Percentiles rank a stretch among this genome's conserved stretches.
Conservation (phyloP, 2,329 filamentous ascomycete species). For the Corniculantispora saksenae region DNA sequence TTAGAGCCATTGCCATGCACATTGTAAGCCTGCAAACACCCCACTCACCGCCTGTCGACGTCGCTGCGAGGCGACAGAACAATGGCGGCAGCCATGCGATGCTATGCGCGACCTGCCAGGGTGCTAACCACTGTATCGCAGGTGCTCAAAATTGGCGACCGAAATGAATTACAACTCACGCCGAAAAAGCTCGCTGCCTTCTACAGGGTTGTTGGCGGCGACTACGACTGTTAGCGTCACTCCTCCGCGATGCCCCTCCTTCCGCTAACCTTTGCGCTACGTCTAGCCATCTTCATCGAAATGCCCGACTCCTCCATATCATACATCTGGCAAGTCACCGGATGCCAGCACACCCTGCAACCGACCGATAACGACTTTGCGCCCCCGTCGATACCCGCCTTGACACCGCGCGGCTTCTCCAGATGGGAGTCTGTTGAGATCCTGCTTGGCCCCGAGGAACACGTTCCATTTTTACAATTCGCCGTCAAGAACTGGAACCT, state of each 20-base stretch:
- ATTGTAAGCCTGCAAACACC: slow-evolving; percentile 58
- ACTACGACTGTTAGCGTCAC: slow-evolving; percentile 65
- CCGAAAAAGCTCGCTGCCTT: slow-evolving; percentile 74
- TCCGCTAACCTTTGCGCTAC: slow-evolving; percentile 12
- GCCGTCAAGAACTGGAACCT: slow-evolving; percentile 78
- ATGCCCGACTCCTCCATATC: slow-evolving; percentile 75
- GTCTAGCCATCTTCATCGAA: slow-evolving; percentile 70
- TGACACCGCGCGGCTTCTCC: slow-evolving; percentile 83
- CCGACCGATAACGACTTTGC: slow-evolving; percentile 72
- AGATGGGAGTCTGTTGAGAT: slow-evolving; percentile 94
- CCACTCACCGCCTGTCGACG: slow-evolving; percentile 14
- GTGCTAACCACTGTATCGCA: slow-evolving; percentile 30
- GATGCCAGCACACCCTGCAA: slow-evolving; percentile 80
- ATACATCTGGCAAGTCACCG: slow-evolving; percentile 88
- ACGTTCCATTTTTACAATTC: slow-evolving; percentile 79
- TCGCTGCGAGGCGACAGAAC: background rate
- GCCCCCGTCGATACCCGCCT: slow-evolving; percentile 75
- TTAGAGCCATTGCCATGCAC: slow-evolving; percentile 67
- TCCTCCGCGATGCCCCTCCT: slow-evolving; percentile 8
- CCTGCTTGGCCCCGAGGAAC: slow-evolving; percentile 82
- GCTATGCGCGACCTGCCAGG: background rate
- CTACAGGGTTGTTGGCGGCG: slow-evolving; percentile 72
- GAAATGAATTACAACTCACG: slow-evolving; percentile 53
- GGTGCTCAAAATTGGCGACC: slow-evolving; percentile 61
- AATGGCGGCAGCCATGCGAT: background rate